These are phyloP conservation scores for Pelargonium exstipulatum DNA, from an alignment of 441 rosid genomes.

Conservation along the genomic window DNA sequence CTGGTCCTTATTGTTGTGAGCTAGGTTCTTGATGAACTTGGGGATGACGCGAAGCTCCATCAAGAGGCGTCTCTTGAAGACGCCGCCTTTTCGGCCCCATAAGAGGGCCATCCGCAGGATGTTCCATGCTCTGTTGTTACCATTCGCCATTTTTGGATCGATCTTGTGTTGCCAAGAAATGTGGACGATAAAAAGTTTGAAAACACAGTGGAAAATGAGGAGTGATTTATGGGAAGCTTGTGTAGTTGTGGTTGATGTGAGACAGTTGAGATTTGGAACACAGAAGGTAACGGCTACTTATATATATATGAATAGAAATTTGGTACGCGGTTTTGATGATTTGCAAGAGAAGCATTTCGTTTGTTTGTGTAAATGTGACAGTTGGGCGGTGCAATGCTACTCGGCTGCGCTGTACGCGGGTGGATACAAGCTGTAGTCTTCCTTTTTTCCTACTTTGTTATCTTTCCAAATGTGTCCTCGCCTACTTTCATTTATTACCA, in stretches of 20 bases:
- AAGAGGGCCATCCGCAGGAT: conserved; percentile 52
- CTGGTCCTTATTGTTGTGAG: conserved; percentile 15
- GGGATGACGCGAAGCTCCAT: conserved; percentile 30
- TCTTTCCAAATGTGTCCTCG: conserved; percentile 17
- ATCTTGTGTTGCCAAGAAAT: too few relatives aligned
- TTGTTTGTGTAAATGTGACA: not conserved
- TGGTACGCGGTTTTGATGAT: conserved; percentile 28
- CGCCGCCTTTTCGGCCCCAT: conserved; percentile 70
- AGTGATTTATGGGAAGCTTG: not conserved
- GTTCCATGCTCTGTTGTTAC: conserved; percentile 44
- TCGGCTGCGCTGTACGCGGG: conserved; percentile 20
- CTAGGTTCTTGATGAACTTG: conserved; percentile 17
- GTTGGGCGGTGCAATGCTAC: conserved; percentile 24
- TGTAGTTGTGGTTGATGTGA: not conserved
- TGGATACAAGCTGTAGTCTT: conserved; percentile 12
- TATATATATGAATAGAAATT: not conserved
- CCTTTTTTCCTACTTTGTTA: not conserved
- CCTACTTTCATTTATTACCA: not conserved
- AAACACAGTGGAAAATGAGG: too few relatives aligned
- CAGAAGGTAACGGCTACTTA: not conserved
- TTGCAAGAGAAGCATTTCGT: not conserved
- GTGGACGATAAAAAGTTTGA: too few relatives aligned
- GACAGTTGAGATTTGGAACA: not conserved
- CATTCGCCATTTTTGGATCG: conserved; percentile 19
- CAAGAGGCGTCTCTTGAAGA: conserved; percentile 41